Evolutionary conservation across 768 basidiomycete genomes (phyloP).

Genomic region (Suillus spraguei): DNA sequence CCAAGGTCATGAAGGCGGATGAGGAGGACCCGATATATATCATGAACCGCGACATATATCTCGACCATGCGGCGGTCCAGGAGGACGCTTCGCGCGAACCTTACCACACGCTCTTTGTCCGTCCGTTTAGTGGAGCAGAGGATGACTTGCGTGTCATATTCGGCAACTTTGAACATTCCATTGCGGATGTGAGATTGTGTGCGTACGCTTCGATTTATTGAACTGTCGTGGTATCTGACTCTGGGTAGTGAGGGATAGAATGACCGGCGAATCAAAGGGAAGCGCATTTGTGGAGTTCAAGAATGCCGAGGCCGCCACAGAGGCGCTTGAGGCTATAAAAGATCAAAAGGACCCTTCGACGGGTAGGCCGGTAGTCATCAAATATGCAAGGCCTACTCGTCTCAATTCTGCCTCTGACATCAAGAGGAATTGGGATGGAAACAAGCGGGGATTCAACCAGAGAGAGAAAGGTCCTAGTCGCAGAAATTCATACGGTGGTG

Average conservation of each 20-base stretch:
- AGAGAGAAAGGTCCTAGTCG: not conserved
- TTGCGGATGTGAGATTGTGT: slow-evolving; percentile 35
- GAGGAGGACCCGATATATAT: slow-evolving; percentile 51
- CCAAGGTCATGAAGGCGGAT: slow-evolving; percentile 37
- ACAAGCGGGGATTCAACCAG: slow-evolving; percentile 1
- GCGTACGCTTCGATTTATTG: slow-evolving; percentile 23
- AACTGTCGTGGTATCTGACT: not conserved
- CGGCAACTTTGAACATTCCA: slow-evolving; percentile 18
- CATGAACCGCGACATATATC: slow-evolving; percentile 44
- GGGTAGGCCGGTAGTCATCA: slow-evolving; percentile 11
- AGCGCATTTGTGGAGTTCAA: slow-evolving; percentile 59
- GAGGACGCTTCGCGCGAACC: slow-evolving; percentile 18
- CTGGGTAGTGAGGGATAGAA: slow-evolving; percentile 34
- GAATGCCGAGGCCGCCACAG: slow-evolving; percentile 44
- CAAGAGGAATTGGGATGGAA: not conserved
- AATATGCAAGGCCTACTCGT: slow-evolving; percentile 22
- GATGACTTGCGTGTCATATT: slow-evolving; percentile 29
- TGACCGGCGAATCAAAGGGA: slow-evolving; percentile 32
- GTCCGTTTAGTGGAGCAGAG: slow-evolving; percentile 29
- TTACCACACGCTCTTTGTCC: slow-evolving; percentile 34
- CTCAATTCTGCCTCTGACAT: not conserved
- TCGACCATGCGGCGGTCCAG: slow-evolving; percentile 40
- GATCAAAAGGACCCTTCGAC: slow-evolving; percentile 17
- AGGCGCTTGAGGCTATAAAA: slow-evolving; percentile 48
- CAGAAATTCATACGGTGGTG: not conserved